phyloP scores from a whole-genome alignment of 257 asterid genomes.

The Mitragyna speciosa region DNA sequence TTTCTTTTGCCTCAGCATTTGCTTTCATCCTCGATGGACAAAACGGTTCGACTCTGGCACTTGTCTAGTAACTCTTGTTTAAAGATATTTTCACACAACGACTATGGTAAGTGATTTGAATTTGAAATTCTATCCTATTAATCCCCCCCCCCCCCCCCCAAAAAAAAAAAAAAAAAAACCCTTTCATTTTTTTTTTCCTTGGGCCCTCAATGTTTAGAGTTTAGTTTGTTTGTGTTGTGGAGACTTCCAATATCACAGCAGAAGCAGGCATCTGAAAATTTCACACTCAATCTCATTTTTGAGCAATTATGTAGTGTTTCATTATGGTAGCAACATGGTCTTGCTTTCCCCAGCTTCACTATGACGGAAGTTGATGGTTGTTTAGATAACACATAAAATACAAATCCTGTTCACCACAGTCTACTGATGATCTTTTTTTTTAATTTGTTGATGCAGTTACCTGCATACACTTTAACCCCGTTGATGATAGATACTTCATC shows the following conservation, averaged over 20 bases:
- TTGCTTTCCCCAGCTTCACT: background rate
- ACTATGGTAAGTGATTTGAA: conserved; percentile 67
- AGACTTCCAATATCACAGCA: background rate
- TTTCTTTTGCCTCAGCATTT: conserved; percentile 53
- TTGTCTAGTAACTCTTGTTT: conserved; percentile 77
- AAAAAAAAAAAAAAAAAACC: background rate
- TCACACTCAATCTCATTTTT: background rate
- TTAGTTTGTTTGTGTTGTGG: background rate
- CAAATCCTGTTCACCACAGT: background rate
- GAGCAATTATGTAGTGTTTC: background rate
- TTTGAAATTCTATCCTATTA: background rate
- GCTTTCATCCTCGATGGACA: conserved; percentile 96
- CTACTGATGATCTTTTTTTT: conserved; percentile 23
- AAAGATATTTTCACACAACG: conserved; percentile 90
- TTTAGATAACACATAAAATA: background rate
- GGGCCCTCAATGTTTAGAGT: background rate
- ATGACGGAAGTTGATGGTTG: background rate
- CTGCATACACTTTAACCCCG: conserved; percentile 97
- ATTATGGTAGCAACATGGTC: background rate
- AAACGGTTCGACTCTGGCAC: conserved; percentile 97
- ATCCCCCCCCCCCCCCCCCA: background rate
- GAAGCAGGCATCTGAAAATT: background rate
- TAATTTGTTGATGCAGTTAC: conserved; percentile 65
- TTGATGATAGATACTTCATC: conserved; percentile 92
- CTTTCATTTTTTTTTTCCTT: background rate